A percentile compares a stretch with the other conserved stretches of the same genome.
Evolutionary conservation across 805 yeast genomes (phyloP).

Genomic region (Martiniozyma abietophila): DNA sequence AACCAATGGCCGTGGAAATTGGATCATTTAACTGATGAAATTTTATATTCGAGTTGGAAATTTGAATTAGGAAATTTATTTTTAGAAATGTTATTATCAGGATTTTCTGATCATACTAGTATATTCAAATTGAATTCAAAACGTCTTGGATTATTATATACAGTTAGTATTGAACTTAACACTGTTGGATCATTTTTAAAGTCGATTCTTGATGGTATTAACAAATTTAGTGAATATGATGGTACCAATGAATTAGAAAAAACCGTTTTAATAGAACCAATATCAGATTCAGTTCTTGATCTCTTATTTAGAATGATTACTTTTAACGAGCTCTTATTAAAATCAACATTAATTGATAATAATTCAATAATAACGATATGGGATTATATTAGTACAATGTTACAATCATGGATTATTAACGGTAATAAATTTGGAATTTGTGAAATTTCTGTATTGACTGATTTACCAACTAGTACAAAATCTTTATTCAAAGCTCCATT

Average conservation of each 20-base stretch:
- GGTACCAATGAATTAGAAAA: no score
- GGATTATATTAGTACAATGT: conserved; percentile 9
- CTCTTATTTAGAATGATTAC: conserved; percentile 18
- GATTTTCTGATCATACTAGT: neutral
- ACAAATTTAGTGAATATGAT: no score
- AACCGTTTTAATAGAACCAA: no score
- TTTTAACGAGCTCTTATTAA: conserved; percentile 15
- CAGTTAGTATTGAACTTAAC: conserved; percentile 5
- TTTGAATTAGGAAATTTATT: neutral
- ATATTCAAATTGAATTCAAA: no score
- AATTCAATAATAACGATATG: conserved; percentile 13
- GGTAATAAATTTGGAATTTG: neutral
- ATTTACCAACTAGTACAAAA: neutral
- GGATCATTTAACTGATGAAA: neutral
- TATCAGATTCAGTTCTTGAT: no score
- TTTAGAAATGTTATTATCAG: neutral
- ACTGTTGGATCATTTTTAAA: conserved; percentile 1
- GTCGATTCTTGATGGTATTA: conserved; percentile 1
- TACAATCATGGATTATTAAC: conserved; percentile 15
- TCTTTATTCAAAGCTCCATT: neutral
- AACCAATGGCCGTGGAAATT: conserved; percentile 6
- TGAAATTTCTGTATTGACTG: conserved; percentile 1
- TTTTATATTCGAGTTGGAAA: conserved; percentile 3
- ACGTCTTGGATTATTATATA: no score
- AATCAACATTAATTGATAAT: conserved; percentile 10